Evolutionary conservation across 1,284 basidiomycete species (phyloP).

Genomic region (Sporisorium reilianum): DNA sequence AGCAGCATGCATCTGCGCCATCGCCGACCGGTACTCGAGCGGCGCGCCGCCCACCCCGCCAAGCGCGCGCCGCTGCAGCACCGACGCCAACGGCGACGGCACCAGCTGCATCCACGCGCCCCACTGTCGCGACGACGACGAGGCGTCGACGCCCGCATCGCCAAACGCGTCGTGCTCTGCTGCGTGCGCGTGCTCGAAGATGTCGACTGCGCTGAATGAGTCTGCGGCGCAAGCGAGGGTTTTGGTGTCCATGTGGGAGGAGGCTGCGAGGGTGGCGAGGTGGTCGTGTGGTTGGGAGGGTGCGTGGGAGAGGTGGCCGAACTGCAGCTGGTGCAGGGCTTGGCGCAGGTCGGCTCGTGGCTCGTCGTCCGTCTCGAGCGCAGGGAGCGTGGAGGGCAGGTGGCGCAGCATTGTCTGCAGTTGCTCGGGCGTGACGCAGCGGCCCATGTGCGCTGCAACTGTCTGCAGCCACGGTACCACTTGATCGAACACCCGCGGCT

Average conservation of each 20-base stretch:
- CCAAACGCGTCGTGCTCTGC: constrained; percentile 11
- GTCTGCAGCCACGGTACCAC: constrained; percentile 61
- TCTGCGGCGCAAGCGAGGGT: constrained; percentile 17
- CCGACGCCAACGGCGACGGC: constrained; percentile 36
- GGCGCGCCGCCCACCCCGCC: not conserved
- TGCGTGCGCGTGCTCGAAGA: constrained; percentile 1
- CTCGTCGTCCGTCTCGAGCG: not conserved
- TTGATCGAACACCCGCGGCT: constrained; percentile 38
- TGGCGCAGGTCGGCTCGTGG: constrained; percentile 75
- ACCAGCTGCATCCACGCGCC: constrained; percentile 18
- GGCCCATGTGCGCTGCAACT: constrained; percentile 12
- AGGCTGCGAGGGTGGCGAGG: not conserved
- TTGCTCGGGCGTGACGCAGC: not conserved
- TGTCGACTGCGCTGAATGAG: constrained; percentile 16
- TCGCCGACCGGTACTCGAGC: constrained; percentile 64
- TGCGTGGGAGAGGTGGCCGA: constrained; percentile 62
- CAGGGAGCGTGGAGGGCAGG: constrained; percentile 6
- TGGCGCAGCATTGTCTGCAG: not conserved
- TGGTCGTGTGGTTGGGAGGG: not conserved
- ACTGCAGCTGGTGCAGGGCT: constrained; percentile 75
- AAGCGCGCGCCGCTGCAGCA: constrained; percentile 13
- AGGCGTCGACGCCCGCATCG: constrained; percentile 14
- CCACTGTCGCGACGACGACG: constrained; percentile 15
- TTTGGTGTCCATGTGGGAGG: not conserved
- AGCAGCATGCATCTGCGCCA: constrained; percentile 69